Base-by-base conservation (phyloP, 768 basidiomycete genomes). In the Kwoniella sp. region DNA sequence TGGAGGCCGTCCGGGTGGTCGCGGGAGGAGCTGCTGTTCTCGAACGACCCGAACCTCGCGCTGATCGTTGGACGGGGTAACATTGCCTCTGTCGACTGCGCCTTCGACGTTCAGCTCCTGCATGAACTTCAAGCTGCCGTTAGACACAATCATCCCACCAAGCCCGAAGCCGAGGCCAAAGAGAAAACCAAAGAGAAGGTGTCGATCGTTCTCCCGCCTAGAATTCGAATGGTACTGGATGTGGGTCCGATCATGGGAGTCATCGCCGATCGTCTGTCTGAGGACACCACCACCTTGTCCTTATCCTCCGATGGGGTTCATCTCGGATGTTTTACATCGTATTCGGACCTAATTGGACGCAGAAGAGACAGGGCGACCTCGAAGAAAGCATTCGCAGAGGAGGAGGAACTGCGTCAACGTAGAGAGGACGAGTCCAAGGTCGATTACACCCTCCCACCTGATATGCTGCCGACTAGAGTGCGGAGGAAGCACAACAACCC, bases 1-100 rank as follows among this genome's bases (percentile, higher is more conserved):
- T 77, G 75, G 75, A n/a, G 75, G 58, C 75, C 75, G 6, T 25
- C 37, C 1, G 73, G 73, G 0, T 77, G 75, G 75, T 62, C 60
- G 2, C 24, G 75, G 29, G 73, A 77, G 27, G 75, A 77, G 44
- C 55, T 77, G 27, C 63, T 74, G n/a, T 77, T 77, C 51, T 58
- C 71, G 13, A 56, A 27, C 22, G 75, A 77, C 36, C 75, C 73
- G 2, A 77, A 77, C 55, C 63, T 77, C 26, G 65, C 70, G 3
- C 49, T 77, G 15, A 52, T 77, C 21, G 65, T 77, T 44, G 63
- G 52, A 1, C 24, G 51, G 30, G 65, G 60, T 2, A 22, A 24
- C 12, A 48, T 77, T 29, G 71, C 53, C 10, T 70, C 75, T 1
- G 29, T 74, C 29, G 71, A 77, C 49, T 52, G 68, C 15, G 60